phyloP scores from a whole-genome alignment of 2,329 filamentous ascomycete species.

The Colletotrichum eremochloae region DNA sequence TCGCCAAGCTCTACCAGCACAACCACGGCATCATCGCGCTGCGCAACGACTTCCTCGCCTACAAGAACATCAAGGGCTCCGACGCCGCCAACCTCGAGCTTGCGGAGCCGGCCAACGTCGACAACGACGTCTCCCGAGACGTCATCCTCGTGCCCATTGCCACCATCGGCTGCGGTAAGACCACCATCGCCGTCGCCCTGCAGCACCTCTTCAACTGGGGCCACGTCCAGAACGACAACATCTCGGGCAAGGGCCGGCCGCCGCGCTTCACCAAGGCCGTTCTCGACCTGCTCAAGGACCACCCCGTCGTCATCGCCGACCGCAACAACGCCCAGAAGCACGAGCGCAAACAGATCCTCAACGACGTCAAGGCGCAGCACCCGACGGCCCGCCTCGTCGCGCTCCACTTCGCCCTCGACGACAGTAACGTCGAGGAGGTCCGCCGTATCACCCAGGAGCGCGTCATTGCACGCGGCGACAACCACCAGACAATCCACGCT shows the following conservation, averaged over 20 bases:
- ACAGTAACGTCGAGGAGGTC: constrained; percentile 80
- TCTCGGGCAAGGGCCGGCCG: constrained; percentile 82
- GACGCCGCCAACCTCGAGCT: constrained; percentile 87
- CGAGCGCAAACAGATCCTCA: constrained; percentile 89
- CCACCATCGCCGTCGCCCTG: constrained; percentile 87
- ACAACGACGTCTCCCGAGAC: constrained; percentile 71
- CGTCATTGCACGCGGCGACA: constrained; percentile 89
- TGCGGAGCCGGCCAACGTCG: constrained; percentile 59
- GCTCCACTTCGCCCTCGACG: constrained; percentile 87
- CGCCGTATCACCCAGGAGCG: constrained; percentile 81
- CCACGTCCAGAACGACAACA: constrained; percentile 97
- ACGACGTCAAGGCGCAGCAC: constrained; percentile 76
- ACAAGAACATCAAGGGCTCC: constrained; percentile 86
- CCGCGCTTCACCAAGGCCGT: constrained; percentile 82
- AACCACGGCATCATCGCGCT: constrained; percentile 97
- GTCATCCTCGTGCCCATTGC: constrained; percentile 91
- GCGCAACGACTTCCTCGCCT: constrained; percentile 87
- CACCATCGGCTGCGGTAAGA: constrained; percentile 97
- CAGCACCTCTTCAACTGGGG: constrained; percentile 90
- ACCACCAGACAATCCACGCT: constrained; percentile 97
- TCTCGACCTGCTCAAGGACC: constrained; percentile 71
- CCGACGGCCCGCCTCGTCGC: constrained; percentile 81
- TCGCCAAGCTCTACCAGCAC: constrained; percentile 80
- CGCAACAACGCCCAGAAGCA: constrained; percentile 93
- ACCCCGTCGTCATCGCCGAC: constrained; percentile 87